Conservation (phyloP, 257 asterid species). For the Solanum clarkiae region DNA sequence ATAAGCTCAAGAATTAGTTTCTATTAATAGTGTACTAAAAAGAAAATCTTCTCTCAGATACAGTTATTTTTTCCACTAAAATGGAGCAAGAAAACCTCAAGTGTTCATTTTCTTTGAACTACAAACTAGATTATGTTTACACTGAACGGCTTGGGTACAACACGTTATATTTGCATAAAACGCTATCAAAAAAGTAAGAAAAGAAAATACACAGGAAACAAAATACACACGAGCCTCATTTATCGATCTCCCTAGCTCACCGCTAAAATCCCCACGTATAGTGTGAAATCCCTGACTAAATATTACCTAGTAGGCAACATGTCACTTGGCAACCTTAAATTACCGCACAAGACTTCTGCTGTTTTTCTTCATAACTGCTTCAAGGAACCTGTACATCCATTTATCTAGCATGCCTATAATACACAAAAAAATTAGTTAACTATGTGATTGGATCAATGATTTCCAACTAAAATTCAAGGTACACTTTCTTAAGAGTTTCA, state of each 20-base stretch:
- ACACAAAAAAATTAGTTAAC: not conserved
- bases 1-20: too few species aligned
- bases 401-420: constrained; percentile 82
- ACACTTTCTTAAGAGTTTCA: not conserved
- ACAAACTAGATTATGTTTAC: not conserved
- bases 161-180: not conserved
- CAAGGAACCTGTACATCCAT: constrained; percentile 83
- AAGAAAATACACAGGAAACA: not conserved
- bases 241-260: not conserved
- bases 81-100: not conserved
- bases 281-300: not conserved
- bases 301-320: not conserved
- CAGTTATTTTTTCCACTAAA: not conserved
- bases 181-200: not conserved
- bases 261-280: not conserved
- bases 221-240: not conserved
- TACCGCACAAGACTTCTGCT: constrained; percentile 42
- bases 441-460: not conserved
- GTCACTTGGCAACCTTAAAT: constrained; percentile 5
- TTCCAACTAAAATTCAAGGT: not conserved
- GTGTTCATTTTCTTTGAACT: not conserved
- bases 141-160: not conserved
- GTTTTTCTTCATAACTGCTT: constrained; percentile 51
- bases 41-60: not conserved
- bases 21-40: too few species aligned